A percentile compares a stretch with the other conserved stretches of the same genome.
Conservation (phyloP, 805 yeast species). For the Metschnikowia shivogae region DNA sequence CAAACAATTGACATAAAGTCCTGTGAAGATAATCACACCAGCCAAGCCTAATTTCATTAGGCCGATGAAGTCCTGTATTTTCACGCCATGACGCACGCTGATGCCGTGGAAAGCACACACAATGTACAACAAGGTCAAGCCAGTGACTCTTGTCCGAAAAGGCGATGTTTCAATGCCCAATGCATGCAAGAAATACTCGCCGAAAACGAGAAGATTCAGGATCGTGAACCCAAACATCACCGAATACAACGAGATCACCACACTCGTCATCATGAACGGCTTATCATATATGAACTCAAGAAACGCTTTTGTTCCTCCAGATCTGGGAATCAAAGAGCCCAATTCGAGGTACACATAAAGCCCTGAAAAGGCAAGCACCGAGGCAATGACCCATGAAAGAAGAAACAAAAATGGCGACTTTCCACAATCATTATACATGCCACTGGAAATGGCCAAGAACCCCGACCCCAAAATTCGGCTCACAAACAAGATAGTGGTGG, state of each 20-base stretch:
- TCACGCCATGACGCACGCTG: slow-evolving; percentile 57
- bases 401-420: slow-evolving; percentile 61
- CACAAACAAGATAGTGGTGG: slow-evolving; percentile 59
- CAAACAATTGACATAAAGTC: slow-evolving; percentile 51
- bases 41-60: slow-evolving; percentile 54
- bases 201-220: slow-evolving; percentile 56
- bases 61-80: slow-evolving; percentile 61
- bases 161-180: slow-evolving; percentile 39
- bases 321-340: slow-evolving; percentile 66
- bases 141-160: slow-evolving; percentile 30
- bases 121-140: slow-evolving; percentile 25
- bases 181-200: slow-evolving; percentile 51
- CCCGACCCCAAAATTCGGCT: slow-evolving; percentile 77
- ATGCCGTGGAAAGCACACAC: slow-evolving; percentile 48
- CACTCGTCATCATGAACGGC: slow-evolving; percentile 55
- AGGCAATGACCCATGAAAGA: slow-evolving; percentile 60
- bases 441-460: slow-evolving; percentile 67
- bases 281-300: slow-evolving; percentile 60
- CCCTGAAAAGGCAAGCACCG: slow-evolving; percentile 61
- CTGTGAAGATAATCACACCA: slow-evolving; percentile 51
- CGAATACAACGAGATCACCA: slow-evolving; percentile 45
- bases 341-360: slow-evolving; percentile 62
- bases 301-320: slow-evolving; percentile 75
- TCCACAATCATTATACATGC: slow-evolving; percentile 63
- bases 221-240: slow-evolving; percentile 53